Evolutionary conservation across 768 basidiomycete genomes (phyloP), one percentile per base, ranked within the genome.

Genomic region (Naematelia encephala): DNA sequence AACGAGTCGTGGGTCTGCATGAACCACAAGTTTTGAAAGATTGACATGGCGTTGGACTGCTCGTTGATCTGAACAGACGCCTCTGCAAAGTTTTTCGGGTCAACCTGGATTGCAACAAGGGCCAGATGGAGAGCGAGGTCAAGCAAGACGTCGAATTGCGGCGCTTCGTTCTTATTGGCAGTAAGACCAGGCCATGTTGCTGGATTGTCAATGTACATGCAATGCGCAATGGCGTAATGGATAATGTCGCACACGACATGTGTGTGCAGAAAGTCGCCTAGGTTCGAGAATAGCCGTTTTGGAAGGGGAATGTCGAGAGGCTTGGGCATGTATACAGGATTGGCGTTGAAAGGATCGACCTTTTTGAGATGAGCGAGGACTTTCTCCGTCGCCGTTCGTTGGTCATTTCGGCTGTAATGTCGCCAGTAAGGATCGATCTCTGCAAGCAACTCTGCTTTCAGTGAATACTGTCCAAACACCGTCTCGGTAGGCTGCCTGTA

Each of bases 341-440:
- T 85, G 51, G 80, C 72, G 45, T 82, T 77, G 49, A 85, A 84
- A 0, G 82, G 56, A 27, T 64, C 82, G 64, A 81, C 81, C 80
- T 86, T 88, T 80, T 83, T 86, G 52, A 86, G 66, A 45, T 89
- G 82, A 60, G 84, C 82, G 49, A 93, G 45, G 19, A 77, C 79
- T 3, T 88, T 83, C 43, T 81, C 84, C 69, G 92, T 91, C 23
- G 91, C 94, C 73, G 92, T 90, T 68, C 94, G 90, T 42, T 92
- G 84, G 66, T 90, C 87, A 78, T 98, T 98, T 42, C 93, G 83
- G 14, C 90, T 87, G 75, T 96, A 97, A 72, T 97, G 93, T 72
- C 88, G 89, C 80, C 93, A 96, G 79, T 92, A 96, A 0, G 93
- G 92, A 68, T 97, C 89, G 63, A 97, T 88, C 63, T 96, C 89